phyloP scores from a whole-genome alignment of 257 asterid species.

The Coffea eugenioides region DNA sequence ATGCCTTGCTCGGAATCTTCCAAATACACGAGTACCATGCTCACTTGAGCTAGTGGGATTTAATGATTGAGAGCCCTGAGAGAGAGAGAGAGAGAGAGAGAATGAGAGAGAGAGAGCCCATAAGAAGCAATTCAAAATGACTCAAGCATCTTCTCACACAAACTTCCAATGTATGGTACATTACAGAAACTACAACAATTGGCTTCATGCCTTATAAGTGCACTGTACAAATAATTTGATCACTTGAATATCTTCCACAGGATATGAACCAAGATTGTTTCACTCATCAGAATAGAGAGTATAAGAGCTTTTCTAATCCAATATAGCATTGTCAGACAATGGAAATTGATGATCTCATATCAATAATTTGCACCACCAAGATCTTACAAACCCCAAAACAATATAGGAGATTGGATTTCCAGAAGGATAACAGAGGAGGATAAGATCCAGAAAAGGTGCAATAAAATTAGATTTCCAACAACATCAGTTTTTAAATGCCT shows the following conservation, averaged over 20 bases:
- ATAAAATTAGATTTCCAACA: neutral
- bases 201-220: neutral
- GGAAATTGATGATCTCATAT: neutral
- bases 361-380: neutral
- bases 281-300: neutral
- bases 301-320: neutral
- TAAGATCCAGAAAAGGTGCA: neutral
- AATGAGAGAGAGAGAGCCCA: neutral
- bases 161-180: neutral
- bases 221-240: neutral
- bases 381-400: neutral
- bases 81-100: conserved; percentile 23
- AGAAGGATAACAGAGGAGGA: neutral
- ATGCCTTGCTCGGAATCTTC: conserved; percentile 81
- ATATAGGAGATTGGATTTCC: neutral
- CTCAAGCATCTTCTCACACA: neutral
- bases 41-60: conserved; percentile 52
- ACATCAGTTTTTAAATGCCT: no score
- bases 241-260: neutral
- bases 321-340: neutral
- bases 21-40: conserved; percentile 69
- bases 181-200: neutral
- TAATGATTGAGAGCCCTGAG: conserved; percentile 70
- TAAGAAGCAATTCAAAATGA: neutral
- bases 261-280: neutral